phyloP scores from a whole-genome alignment of 805 yeast species.

The Wickerhamomyces alni region DNA sequence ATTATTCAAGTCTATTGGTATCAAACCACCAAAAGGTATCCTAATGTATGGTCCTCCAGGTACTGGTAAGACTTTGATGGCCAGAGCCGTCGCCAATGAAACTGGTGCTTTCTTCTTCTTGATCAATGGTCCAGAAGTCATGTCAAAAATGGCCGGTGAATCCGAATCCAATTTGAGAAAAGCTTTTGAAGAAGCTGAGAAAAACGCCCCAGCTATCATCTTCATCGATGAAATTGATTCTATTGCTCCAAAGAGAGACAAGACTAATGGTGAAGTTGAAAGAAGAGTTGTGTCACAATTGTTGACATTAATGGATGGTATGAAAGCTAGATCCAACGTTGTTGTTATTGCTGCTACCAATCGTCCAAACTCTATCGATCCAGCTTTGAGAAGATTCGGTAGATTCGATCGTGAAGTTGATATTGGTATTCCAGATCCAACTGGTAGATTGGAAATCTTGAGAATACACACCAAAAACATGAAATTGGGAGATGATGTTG shows the following conservation, averaged over 20 bases:
- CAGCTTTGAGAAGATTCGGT: conserved; percentile 84
- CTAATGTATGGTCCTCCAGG: conserved; percentile 99
- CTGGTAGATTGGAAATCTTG: conserved; percentile 94
- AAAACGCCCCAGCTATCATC: conserved; percentile 95
- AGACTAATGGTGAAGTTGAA: conserved; percentile 99
- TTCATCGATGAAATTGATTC: conserved; percentile 98
- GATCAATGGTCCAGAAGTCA: conserved; percentile 98
- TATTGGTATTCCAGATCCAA: conserved; percentile 95
- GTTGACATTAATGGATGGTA: conserved; percentile 98
- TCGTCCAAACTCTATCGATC: conserved; percentile 68
- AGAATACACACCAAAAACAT: conserved; percentile 98
- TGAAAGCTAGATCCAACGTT: conserved; percentile 98
- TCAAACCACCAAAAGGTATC: conserved; percentile 97
- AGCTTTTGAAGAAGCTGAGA: conserved; percentile 99
- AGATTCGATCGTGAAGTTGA: conserved; percentile 89
- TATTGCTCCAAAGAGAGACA: conserved; percentile 99
- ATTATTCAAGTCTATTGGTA: conserved; percentile 95
- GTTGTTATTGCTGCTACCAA: conserved; percentile 98
- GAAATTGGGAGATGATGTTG: conserved; percentile 94
- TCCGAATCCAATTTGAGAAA: conserved; percentile 94
- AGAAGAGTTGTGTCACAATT: conserved; percentile 98
- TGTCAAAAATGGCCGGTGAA: conserved; percentile 99
- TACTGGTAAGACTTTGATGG: conserved; percentile 99
- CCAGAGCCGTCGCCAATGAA: conserved; percentile 99
- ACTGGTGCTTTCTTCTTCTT: conserved; percentile 98